A percentile compares a stretch with the other conserved stretches of the same genome.
Evolutionary conservation across 768 basidiomycete species (phyloP).

Genomic region (Auricularia sp.): DNA sequence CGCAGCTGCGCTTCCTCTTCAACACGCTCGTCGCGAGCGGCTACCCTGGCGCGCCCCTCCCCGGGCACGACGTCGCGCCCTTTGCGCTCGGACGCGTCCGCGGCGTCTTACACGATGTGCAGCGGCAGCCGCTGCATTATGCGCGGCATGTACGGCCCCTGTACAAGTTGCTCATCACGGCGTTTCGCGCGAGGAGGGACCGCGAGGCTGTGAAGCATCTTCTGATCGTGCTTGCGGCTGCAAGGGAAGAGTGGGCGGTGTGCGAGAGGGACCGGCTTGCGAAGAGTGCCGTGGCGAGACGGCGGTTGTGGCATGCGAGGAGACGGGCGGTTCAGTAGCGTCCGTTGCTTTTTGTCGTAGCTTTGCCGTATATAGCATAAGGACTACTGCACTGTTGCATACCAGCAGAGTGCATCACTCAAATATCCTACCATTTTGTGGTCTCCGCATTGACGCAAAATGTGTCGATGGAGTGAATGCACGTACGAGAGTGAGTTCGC

Average conservation of each 20-base stretch:
- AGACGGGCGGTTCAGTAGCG: no score
- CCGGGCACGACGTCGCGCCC: neutral
- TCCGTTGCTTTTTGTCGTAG: no score
- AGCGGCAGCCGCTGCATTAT: constrained; percentile 37
- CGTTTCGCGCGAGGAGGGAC: constrained; percentile 49
- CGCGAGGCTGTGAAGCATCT: constrained; percentile 24
- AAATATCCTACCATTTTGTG: no score
- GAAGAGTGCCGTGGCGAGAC: no score
- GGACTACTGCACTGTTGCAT: no score
- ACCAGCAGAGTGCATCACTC: no score
- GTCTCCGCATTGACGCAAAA: no score
- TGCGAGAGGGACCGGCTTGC: no score
- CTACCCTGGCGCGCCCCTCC: constrained; percentile 32
- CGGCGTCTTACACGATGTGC: neutral
- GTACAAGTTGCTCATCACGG: constrained; percentile 64
- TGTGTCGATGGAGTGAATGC: no score
- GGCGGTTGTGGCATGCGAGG: no score
- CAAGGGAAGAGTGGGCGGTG: no score
- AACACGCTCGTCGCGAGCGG: constrained; percentile 52
- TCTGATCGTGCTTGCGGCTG: constrained; percentile 1
- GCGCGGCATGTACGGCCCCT: constrained; percentile 53
- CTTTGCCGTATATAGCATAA: neutral
- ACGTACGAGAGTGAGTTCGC: no score
- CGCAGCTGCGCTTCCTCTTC: constrained; percentile 45
- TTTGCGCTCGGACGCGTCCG: neutral